phyloP scores from a whole-genome alignment of 176 grass and related monocot genomes.

The Chrysopogon serrulatus region DNA sequence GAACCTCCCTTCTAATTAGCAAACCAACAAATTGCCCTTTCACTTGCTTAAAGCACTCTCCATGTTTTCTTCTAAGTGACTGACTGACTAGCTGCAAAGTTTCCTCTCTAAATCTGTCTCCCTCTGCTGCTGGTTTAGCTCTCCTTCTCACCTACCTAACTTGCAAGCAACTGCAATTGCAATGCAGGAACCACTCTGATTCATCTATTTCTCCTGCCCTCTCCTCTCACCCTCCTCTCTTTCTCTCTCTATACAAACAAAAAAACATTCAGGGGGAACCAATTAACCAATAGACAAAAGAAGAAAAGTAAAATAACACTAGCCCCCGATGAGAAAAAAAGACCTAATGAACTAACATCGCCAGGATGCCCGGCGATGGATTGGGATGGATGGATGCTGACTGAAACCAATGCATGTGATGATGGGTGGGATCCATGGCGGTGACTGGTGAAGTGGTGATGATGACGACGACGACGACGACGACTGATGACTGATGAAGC shows the following conservation, averaged over 20 bases:
- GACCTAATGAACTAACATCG: constrained; percentile 42
- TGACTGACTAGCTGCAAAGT: constrained; percentile 60
- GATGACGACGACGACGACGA: constrained; percentile 36
- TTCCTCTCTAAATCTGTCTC: constrained; percentile 59
- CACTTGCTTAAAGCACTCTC: constrained; percentile 31
- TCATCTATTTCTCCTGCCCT: constrained; percentile 65
- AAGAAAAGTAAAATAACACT: constrained; percentile 43
- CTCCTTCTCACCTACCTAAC: constrained; percentile 63
- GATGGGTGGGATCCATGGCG: constrained; percentile 29
- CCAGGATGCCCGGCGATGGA: constrained; percentile 12
- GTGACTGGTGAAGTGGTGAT: constrained; percentile 13
- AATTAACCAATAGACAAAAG: constrained; percentile 77
- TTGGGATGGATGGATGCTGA: constrained; percentile 34
- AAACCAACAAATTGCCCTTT: constrained; percentile 41
- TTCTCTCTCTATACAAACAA: constrained; percentile 76
- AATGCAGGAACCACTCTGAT: constrained; percentile 58
- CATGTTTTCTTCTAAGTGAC: constrained; percentile 35
- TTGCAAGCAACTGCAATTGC: constrained; percentile 57
- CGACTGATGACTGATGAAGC: constrained; percentile 59
- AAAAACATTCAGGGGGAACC: constrained; percentile 61
- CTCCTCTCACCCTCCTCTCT: constrained; percentile 36
- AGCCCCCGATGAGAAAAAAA: constrained; percentile 41
- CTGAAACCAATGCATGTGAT: constrained; percentile 44
- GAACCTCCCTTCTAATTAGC: constrained; percentile 42
- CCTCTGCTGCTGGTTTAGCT: constrained; percentile 63